Evolutionary conservation across 352 stramenopile species (phyloP).

Genomic region (Pythium coloratum): DNA sequence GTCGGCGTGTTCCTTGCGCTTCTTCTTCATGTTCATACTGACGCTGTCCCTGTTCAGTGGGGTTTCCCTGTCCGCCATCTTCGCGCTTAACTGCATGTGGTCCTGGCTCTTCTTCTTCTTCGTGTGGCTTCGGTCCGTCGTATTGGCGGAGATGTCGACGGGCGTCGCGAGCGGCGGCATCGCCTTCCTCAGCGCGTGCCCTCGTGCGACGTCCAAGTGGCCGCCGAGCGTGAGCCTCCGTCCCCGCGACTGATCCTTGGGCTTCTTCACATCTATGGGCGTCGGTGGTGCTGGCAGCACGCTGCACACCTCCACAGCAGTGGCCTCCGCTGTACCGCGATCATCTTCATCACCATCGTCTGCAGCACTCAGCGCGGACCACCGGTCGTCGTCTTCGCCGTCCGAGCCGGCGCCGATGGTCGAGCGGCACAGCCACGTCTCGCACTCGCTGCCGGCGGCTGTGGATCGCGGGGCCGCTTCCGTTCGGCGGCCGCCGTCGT

Average conservation of each 20-base stretch:
- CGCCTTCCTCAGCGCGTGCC: slow-evolving; percentile 15
- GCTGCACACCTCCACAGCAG: neutral
- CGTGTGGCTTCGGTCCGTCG: neutral
- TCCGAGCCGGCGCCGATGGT: slow-evolving; percentile 46
- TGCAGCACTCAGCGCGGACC: slow-evolving; percentile 6
- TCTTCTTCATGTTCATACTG: slow-evolving; percentile 15
- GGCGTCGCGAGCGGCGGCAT: slow-evolving; percentile 16
- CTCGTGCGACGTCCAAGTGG: slow-evolving; percentile 17
- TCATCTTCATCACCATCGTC: slow-evolving; percentile 26
- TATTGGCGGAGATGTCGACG: neutral
- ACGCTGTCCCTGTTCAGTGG: neutral
- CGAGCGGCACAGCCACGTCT: slow-evolving; percentile 59
- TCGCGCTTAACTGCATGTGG: neutral
- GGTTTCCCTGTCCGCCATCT: neutral
- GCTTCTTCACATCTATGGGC: neutral
- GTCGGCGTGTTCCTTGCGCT: neutral
- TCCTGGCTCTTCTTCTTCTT: slow-evolving; percentile 12
- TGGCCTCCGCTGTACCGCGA: neutral
- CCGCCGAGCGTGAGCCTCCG: slow-evolving; percentile 21
- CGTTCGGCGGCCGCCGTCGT: neutral
- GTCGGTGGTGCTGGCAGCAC: neutral
- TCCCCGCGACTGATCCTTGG: neutral
- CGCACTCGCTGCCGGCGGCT: slow-evolving; percentile 14
- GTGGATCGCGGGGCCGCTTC: neutral
- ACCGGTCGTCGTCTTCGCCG: slow-evolving; percentile 30